Conservation (phyloP, 768 basidiomycete species). For the Pluteus cervinus region DNA sequence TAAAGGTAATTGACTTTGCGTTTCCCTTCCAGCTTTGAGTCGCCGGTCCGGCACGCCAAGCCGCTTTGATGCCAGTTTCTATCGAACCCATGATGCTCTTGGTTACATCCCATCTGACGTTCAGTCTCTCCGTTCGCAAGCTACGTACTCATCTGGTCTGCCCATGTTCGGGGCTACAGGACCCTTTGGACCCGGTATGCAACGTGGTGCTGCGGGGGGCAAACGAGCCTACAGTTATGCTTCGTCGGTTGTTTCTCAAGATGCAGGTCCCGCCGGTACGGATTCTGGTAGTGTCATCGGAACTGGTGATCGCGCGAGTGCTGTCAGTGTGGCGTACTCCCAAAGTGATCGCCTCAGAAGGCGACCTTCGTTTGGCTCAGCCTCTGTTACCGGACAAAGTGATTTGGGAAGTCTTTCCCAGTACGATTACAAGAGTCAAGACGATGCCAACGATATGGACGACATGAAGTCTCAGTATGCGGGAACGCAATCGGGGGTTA, state of each 20-base stretch:
- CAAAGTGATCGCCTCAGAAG: constrained; percentile 87
- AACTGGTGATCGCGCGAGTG: constrained; percentile 35
- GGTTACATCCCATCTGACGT: constrained; percentile 94
- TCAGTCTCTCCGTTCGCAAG: constrained; percentile 94
- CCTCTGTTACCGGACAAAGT: constrained; percentile 67
- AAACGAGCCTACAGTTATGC: constrained; percentile 83
- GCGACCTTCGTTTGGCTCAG: constrained; percentile 63
- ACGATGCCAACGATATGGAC: constrained; percentile 72
- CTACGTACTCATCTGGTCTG: constrained; percentile 88
- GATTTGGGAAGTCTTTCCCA: constrained; percentile 76
- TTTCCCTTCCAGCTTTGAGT: constrained; percentile 27
- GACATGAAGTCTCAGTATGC: constrained; percentile 89
- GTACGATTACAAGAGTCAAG: constrained; percentile 87
- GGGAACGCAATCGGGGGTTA: constrained; percentile 79
- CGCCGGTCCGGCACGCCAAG: constrained; percentile 86
- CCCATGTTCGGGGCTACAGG: constrained; percentile 75
- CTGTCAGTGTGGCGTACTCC: constrained; percentile 68
- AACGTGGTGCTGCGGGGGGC: constrained; percentile 55
- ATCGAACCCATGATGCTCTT: constrained; percentile 89
- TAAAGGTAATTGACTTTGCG: constrained; percentile 4
- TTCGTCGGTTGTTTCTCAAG: constrained; percentile 90
- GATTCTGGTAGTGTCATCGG: constrained; percentile 62
- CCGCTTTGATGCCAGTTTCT: constrained; percentile 94
- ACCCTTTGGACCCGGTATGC: constrained; percentile 62
- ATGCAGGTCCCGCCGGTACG: constrained; percentile 60